Percentiles rank a stretch among this genome's conserved stretches.
Conservation (phyloP, 257 asterid genomes). For the Fraxinus excelsior region DNA sequence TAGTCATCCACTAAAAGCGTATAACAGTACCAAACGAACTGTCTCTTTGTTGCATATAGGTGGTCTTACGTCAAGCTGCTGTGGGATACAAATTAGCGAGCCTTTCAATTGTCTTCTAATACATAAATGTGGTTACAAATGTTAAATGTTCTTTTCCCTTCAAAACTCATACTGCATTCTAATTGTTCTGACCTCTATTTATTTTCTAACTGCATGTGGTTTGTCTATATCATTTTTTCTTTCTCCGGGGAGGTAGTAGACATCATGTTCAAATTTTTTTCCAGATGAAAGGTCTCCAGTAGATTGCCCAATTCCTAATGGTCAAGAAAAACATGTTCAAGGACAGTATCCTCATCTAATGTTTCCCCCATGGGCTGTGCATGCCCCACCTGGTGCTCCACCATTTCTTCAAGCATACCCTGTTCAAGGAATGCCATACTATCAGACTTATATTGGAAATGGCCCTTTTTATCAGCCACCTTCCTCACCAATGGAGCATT, state of each 20-base stretch:
- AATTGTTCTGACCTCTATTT: too few species aligned
- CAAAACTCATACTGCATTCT: background rate
- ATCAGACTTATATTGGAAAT: constrained; percentile 65
- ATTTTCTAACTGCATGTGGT: too few species aligned
- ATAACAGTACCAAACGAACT: background rate
- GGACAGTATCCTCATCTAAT: constrained; percentile 75
- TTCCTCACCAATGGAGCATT: constrained; percentile 58
- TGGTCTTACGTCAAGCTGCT: background rate
- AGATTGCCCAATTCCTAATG: constrained; percentile 49
- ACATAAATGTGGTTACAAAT: background rate
- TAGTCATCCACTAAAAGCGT: background rate
- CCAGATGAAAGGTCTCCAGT: constrained; percentile 45
- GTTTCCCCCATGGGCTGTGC: constrained; percentile 84
- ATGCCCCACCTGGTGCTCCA: constrained; percentile 57
- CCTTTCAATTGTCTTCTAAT: background rate
- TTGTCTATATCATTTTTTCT: constrained; percentile 2
- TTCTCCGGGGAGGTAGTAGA: constrained; percentile 16
- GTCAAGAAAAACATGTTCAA: constrained; percentile 69
- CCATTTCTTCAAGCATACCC: constrained; percentile 81
- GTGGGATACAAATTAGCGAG: background rate
- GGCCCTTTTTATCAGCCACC: constrained; percentile 67
- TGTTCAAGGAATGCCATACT: constrained; percentile 89
- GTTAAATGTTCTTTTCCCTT: background rate
- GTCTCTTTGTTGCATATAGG: constrained; percentile 6
- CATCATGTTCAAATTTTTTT: constrained; percentile 28